phyloP scores from a whole-genome alignment of 257 asterid species.

The Jacaranda mimosifolia region DNA sequence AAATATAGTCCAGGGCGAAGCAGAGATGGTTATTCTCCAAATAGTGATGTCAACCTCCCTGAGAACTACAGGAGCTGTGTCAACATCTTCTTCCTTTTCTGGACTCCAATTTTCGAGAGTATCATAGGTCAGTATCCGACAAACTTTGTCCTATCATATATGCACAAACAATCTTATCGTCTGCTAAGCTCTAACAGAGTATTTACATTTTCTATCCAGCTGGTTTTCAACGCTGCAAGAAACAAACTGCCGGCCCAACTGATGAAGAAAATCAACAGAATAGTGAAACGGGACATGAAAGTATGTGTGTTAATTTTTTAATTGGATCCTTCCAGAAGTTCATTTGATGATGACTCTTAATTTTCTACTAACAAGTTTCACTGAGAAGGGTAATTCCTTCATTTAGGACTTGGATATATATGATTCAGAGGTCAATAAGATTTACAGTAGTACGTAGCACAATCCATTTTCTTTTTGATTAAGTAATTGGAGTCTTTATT shows the following conservation, averaged over 20 bases:
- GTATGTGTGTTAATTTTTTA: too few species aligned
- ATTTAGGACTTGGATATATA: too few species aligned
- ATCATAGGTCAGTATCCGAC: slow-evolving; percentile 25
- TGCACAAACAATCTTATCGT: too few species aligned
- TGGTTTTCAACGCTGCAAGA: background rate
- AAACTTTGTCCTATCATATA: background rate
- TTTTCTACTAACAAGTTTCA: too few species aligned
- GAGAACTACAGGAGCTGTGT: slow-evolving; percentile 51
- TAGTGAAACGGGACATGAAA: too few species aligned
- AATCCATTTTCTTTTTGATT: too few species aligned
- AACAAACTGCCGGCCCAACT: background rate
- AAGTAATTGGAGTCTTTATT: too few species aligned
- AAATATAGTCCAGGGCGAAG: background rate
- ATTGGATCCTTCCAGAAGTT: too few species aligned
- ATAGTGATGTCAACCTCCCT: slow-evolving; percentile 31
- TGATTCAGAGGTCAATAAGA: too few species aligned
- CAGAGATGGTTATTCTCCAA: background rate
- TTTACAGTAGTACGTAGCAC: too few species aligned
- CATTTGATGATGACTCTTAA: too few species aligned
- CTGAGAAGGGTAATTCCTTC: too few species aligned
- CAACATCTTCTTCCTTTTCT: slow-evolving; percentile 35
- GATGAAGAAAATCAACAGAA: slow-evolving; percentile 20
- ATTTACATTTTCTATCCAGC: slow-evolving; percentile 24
- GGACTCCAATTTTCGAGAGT: slow-evolving; percentile 33
- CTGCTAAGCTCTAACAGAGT: background rate